Evolutionary conservation across 2,329 filamentous ascomycete species (phyloP).

Genomic region (Raffaelea arxii): DNA sequence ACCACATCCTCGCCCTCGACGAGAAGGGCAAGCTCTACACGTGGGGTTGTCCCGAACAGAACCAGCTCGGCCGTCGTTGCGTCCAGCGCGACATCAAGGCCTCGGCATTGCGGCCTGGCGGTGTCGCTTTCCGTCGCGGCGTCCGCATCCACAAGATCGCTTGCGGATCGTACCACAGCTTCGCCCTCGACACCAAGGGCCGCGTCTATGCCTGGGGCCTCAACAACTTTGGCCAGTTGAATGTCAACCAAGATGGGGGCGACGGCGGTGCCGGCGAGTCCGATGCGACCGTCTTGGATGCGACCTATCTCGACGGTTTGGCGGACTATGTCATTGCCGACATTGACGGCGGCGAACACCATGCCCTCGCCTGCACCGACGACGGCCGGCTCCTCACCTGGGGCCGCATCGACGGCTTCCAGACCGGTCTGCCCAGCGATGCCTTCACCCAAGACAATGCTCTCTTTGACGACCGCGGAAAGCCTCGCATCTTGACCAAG

Average conservation of each 20-base stretch:
- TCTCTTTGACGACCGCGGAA: slow-evolving; percentile 53
- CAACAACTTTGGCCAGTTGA: slow-evolving; percentile 80
- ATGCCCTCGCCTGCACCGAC: slow-evolving; percentile 55
- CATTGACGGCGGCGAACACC: slow-evolving; percentile 62
- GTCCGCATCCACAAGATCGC: slow-evolving; percentile 58
- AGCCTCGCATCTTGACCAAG: slow-evolving; percentile 60
- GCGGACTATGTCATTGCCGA: slow-evolving; percentile 52
- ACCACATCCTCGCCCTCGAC: slow-evolving; percentile 62
- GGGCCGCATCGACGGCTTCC: slow-evolving; percentile 47
- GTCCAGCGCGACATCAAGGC: slow-evolving; percentile 40
- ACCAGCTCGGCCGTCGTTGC: slow-evolving; percentile 49
- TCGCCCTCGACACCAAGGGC: slow-evolving; percentile 63
- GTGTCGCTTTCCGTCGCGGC: slow-evolving; percentile 24
- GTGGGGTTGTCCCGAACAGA: slow-evolving; percentile 65
- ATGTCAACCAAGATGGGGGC: slow-evolving; percentile 42
- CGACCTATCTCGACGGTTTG: slow-evolving; percentile 57
- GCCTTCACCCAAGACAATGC: slow-evolving; percentile 47
- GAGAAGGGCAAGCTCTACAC: slow-evolving; percentile 54
- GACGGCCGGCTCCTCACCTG: slow-evolving; percentile 49
- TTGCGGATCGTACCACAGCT: slow-evolving; percentile 71
- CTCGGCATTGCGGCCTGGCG: slow-evolving; percentile 24
- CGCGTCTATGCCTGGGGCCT: slow-evolving; percentile 74
- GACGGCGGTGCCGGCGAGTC: slow-evolving; percentile 48
- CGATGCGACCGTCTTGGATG: slow-evolving; percentile 62
- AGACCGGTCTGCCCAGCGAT: slow-evolving; percentile 46